Evolutionary conservation across 257 asterid species (phyloP), one percentile per base, ranked within the genome.

Genomic region (Przewalskia tangutica): DNA sequence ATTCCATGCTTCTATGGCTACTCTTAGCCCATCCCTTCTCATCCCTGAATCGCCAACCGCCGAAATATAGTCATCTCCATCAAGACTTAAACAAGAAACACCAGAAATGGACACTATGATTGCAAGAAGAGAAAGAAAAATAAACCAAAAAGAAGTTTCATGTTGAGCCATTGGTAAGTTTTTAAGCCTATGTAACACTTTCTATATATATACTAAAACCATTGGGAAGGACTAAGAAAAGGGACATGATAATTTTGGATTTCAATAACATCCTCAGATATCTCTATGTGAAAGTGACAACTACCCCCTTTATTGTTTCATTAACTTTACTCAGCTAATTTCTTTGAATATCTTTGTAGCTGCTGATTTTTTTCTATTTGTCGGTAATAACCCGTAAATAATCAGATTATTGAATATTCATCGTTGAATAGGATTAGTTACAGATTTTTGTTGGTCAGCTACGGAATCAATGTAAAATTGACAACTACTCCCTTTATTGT

Each of bases 1-100:
- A 79, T 94, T 94, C 95, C 98, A 94, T n/a, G 97, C 82, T 87
- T 94, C 98, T 32, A 94, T 93, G 3, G 97, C 97, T 83, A 93
- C 59, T 84, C 98, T 94, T 48, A 93, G 73, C 3, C 91, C 88
- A 82, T 94, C 97, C 82, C 92, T 86, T 83, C 55, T 86, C 98
- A 92, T 94, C 81, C 94, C 94, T 0, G 98, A 85, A 86, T 94
- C 97, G 0, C 98, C 97, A 7, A 93, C 87, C 0, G 90, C 98
- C 2, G 98, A 91, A 1, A 86, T 81, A 48, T 87, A 87, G 55
- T 82, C 86, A 27, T 77, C 80, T 34, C 60, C 86, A 54, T 44
- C 77, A 77, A 81, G 68, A 76, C 80, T 62, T 27, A 71, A 18
- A 13, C 79, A 59, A 14, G 58, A 82, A 12, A 46, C 87, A 36